Conservation (phyloP, 169 alveolate genomes). For the Plasmodium inui region DNA sequence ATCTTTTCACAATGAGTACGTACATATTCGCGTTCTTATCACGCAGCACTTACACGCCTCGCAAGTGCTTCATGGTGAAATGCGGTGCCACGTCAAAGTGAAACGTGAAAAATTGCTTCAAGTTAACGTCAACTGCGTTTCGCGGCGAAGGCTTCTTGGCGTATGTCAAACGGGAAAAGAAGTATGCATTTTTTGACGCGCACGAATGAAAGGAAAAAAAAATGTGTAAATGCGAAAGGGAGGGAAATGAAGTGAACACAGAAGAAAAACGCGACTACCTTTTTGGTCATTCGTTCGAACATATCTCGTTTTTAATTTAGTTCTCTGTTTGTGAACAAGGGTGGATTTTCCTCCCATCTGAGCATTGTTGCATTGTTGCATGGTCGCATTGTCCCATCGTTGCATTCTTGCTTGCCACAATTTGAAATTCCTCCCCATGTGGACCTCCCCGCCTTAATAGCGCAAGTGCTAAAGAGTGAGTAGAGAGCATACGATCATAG, state of each 20-base stretch:
- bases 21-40: neutral
- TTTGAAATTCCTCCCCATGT: neutral
- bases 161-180: neutral
- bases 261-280: neutral
- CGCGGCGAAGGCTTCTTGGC: neutral
- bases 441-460: neutral
- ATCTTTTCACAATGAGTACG: neutral
- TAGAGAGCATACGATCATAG: neutral
- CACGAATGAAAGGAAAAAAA: neutral
- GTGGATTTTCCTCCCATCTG: neutral
- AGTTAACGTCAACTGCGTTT: neutral
- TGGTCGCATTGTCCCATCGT: neutral
- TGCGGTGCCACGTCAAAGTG: neutral
- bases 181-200: neutral
- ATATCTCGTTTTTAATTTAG: neutral
- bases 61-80: neutral
- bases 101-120: neutral
- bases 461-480: neutral
- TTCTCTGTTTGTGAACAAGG: neutral
- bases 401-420: neutral
- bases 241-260: neutral
- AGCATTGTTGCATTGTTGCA: neutral
- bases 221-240: neutral
- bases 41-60: neutral
- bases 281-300: neutral